Conservation (phyloP, 805 yeast species). For the Lipomyces yamadae region DNA sequence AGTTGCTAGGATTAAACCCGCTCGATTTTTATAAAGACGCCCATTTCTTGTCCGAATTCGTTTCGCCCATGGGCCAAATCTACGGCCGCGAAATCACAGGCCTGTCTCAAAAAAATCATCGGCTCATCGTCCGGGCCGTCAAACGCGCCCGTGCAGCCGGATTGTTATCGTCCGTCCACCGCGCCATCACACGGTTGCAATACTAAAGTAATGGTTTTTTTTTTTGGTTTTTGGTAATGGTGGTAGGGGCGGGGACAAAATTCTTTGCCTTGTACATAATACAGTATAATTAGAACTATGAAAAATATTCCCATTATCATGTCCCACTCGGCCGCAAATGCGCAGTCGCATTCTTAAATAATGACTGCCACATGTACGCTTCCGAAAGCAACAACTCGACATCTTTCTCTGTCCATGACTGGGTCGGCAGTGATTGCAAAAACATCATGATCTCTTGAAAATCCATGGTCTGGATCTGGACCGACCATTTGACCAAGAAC, state of each 20-base stretch:
- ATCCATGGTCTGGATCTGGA: slow-evolving; percentile 77
- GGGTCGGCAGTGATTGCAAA: slow-evolving; percentile 87
- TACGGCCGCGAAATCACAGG: slow-evolving; percentile 69
- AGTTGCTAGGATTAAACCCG: slow-evolving; percentile 17
- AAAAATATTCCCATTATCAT: no score
- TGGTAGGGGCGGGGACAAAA: not conserved
- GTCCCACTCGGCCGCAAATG: slow-evolving; percentile 54
- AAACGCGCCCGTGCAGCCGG: slow-evolving; percentile 79
- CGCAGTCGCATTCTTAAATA: slow-evolving; percentile 87
- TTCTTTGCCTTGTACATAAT: slow-evolving; percentile 1
- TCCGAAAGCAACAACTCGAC: slow-evolving; percentile 91
- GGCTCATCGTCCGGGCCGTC: slow-evolving; percentile 69
- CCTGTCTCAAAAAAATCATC: slow-evolving; percentile 66
- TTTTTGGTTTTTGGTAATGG: not conserved
- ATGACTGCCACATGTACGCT: slow-evolving; percentile 94
- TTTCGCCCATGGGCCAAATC: slow-evolving; percentile 74
- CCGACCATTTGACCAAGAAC: slow-evolving; percentile 85
- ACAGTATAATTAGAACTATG: not conserved
- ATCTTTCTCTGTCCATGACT: slow-evolving; percentile 83
- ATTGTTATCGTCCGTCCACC: slow-evolving; percentile 48
- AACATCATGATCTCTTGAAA: slow-evolving; percentile 94
- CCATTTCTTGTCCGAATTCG: slow-evolving; percentile 61
- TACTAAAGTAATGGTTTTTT: not conserved
- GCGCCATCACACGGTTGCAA: slow-evolving; percentile 20
- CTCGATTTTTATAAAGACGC: slow-evolving; percentile 54